Evolutionary conservation across 1,284 basidiomycete species (phyloP).

Genomic region (Marasmius oreades): DNA sequence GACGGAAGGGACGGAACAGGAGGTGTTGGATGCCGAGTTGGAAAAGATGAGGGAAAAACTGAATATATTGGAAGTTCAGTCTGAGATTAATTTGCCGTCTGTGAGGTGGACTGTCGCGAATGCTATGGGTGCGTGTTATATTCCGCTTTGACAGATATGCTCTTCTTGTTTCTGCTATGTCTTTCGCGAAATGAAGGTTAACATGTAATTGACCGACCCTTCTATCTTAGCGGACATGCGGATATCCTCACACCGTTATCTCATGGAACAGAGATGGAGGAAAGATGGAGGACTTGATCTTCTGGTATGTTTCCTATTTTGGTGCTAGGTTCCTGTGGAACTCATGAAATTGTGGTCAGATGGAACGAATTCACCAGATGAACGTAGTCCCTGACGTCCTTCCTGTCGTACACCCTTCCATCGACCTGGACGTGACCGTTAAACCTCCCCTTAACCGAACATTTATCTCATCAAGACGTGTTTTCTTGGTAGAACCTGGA

Average conservation of each 20-base stretch:
- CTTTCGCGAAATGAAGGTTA: neutral
- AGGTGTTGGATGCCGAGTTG: constrained; percentile 34
- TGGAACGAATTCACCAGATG: constrained; percentile 92
- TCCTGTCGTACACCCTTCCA: constrained; percentile 65
- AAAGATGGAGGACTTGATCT: constrained; percentile 81
- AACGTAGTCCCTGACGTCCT: constrained; percentile 86
- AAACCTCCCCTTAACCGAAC: constrained; percentile 30
- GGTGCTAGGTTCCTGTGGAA: constrained; percentile 8
- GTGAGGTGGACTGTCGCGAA: constrained; percentile 74
- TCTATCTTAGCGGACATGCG: constrained; percentile 53
- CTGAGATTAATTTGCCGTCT: constrained; percentile 74
- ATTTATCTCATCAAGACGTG: constrained; percentile 34
- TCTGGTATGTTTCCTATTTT: constrained; percentile 54
- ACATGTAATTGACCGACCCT: neutral
- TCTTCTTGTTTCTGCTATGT: constrained; percentile 1
- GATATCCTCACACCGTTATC: constrained; percentile 70
- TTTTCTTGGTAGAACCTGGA: constrained; percentile 66
- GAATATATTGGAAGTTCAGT: constrained; percentile 57
- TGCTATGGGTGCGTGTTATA: constrained; percentile 60
- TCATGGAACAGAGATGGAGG: constrained; percentile 85
- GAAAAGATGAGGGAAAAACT: constrained; percentile 38
- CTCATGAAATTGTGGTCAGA: constrained; percentile 43
- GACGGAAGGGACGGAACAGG: constrained; percentile 21
- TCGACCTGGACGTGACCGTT: constrained; percentile 70
- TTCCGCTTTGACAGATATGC: constrained; percentile 2